Evolutionary conservation across 805 yeast species (phyloP), one percentile per base, ranked within the genome.

Genomic region (Candida yuanshanica): DNA sequence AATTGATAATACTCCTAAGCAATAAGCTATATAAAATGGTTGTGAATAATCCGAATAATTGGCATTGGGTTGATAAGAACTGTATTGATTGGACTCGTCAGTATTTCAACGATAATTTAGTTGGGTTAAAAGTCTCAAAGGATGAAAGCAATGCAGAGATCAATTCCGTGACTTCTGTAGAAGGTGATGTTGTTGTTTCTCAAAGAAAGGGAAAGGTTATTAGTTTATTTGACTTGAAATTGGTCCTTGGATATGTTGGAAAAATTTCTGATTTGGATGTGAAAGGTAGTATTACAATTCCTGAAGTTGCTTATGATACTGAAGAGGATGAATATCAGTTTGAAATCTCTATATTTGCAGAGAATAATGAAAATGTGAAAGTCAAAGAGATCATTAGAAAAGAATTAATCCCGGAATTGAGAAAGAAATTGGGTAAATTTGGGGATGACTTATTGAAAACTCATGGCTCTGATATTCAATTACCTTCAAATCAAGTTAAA

Each of bases 61-160:
- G 99, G 99, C 99, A 93, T 72, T 93, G 98, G 98, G 97, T 90
- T 48, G 97, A 91, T 66, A 91, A 91, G 64, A 93, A 93, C 70
- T 93, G 99, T 67, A 75, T 91, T 43, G 81, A 77, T 42, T 93
- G 99, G 99, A 74, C 96, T 11, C 78, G 78, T 46, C 71, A 74
- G 32, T 91, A 91, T 62, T 86, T 93, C 62, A 63, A 65, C 23
- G 74, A 76, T 36, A 74, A 78, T 35, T 66, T 89, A 39, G 69
- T 70, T 10, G 83, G 82, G 1, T 48, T 79, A 32, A 47, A 62
- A 12, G 54, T 41, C 2, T 44, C 46, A 20, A 22, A 55, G 2
- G 51, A 45, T 9, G 46, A 39, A 20, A 55, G 64, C 6, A 69
- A 56, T 17, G 68, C 64, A 12, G 51, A 55, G 22, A 56, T 64